A percentile compares a stretch with the other conserved stretches of the same genome.
Conservation (phyloP, 306 rosid species). For the Argentina anserina region DNA sequence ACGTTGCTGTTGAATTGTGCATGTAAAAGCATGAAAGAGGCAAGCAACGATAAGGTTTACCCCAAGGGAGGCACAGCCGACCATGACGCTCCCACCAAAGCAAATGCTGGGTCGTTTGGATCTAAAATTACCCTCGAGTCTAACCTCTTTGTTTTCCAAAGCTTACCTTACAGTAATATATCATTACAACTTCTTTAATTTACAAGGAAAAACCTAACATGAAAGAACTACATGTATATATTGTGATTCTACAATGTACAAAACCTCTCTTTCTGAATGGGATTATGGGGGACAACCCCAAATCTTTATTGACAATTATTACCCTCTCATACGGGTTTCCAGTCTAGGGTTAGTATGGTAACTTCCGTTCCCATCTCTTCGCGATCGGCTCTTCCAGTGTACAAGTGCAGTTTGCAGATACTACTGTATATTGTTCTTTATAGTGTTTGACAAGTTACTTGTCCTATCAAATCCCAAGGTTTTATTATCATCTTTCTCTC, state of each 20-base stretch:
- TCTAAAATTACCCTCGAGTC: constrained; percentile 16
- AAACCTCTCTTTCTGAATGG: constrained; percentile 26
- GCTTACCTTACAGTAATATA: background rate
- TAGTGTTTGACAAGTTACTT: constrained; percentile 27
- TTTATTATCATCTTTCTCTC: constrained; percentile 22
- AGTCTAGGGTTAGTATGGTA: background rate
- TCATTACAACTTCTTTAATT: background rate
- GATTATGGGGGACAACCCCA: constrained; percentile 44
- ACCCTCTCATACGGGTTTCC: too few species aligned
- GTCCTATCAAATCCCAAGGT: constrained; percentile 71
- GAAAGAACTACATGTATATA: background rate
- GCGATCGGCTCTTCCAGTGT: too few species aligned
- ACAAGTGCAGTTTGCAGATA: background rate
- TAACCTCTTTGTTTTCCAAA: constrained; percentile 53
- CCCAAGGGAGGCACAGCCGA: constrained; percentile 46
- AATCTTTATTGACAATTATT: too few species aligned
- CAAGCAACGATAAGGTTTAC: constrained; percentile 11
- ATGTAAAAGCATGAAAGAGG: constrained; percentile 2
- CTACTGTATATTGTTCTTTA: background rate
- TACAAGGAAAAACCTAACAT: background rate
- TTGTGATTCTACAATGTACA: constrained; percentile 10
- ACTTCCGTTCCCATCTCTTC: background rate
- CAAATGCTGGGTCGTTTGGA: constrained; percentile 50
- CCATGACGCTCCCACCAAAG: constrained; percentile 70
- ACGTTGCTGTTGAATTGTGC: background rate